Evolutionary conservation across 2,329 filamentous ascomycete genomes (phyloP).

Genomic region (Alternaria sp.): DNA sequence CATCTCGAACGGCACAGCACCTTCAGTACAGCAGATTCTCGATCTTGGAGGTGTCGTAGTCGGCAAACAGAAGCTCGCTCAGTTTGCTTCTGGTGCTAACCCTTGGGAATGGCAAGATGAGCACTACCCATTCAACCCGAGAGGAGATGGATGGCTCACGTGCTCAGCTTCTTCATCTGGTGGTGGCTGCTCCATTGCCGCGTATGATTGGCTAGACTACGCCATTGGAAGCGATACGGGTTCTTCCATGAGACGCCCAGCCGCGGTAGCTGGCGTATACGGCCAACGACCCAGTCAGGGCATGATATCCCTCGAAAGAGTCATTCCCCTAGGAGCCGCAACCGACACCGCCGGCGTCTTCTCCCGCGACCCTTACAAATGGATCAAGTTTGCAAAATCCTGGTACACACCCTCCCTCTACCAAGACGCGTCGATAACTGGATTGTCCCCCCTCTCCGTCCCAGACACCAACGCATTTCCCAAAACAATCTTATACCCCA

Average conservation of each 20-base stretch:
- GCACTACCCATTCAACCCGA: constrained; percentile 56
- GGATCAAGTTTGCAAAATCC: constrained; percentile 51
- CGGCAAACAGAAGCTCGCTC: constrained; percentile 63
- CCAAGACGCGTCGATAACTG: constrained; percentile 49
- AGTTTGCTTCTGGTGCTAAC: constrained; percentile 53
- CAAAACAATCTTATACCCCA: constrained; percentile 53
- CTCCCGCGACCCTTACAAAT: constrained; percentile 41
- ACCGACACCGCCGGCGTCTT: constrained; percentile 42
- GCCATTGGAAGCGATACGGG: constrained; percentile 59
- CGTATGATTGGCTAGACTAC: constrained; percentile 59
- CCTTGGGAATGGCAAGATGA: constrained; percentile 41
- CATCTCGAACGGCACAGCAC: constrained; percentile 28
- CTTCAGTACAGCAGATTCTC: constrained; percentile 36
- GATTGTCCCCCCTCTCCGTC: constrained; percentile 48
- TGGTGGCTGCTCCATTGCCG: constrained; percentile 50
- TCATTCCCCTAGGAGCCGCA: constrained; percentile 33
- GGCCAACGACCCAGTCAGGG: constrained; percentile 45
- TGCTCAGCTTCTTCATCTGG: constrained; percentile 47
- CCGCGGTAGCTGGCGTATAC: constrained; percentile 55
- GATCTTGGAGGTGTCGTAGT: constrained; percentile 54
- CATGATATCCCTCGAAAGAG: constrained; percentile 35
- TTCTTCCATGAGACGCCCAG: constrained; percentile 59
- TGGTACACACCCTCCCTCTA: constrained; percentile 51
- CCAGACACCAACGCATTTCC: constrained; percentile 49
- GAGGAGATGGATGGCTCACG: constrained; percentile 43